These are phyloP conservation scores for Podosphaera fusca DNA, from an alignment of 2,329 filamentous ascomycete species.

Conservation along the genomic window DNA sequence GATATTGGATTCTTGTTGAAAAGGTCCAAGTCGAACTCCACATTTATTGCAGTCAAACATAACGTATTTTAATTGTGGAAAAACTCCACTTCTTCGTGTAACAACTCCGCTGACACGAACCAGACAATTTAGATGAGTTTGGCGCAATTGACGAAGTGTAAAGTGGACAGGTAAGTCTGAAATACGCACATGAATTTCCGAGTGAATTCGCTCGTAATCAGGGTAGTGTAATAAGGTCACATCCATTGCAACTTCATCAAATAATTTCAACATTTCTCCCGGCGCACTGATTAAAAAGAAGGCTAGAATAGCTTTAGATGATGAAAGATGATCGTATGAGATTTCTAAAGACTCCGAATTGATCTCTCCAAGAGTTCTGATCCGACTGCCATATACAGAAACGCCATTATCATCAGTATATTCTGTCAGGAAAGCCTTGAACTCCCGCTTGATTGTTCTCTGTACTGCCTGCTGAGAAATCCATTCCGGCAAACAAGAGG, in stretches of 20 bases:
- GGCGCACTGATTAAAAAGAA: constrained; percentile 94
- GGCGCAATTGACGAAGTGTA: constrained; percentile 80
- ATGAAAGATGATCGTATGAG: constrained; percentile 77
- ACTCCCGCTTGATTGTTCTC: constrained; percentile 82
- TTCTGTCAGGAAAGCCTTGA: constrained; percentile 91
- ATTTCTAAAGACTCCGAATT: constrained; percentile 94
- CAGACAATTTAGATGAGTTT: constrained; percentile 87
- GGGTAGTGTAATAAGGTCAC: constrained; percentile 90
- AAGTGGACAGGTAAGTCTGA: constrained; percentile 87
- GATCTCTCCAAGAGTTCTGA: constrained; percentile 85
- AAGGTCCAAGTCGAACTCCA: constrained; percentile 73
- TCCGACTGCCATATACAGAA: constrained; percentile 86
- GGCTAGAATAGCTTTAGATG: constrained; percentile 77
- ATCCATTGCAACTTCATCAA: constrained; percentile 92
- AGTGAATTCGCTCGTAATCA: constrained; percentile 91
- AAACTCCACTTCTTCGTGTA: constrained; percentile 80
- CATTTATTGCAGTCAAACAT: constrained; percentile 96
- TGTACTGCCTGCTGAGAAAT: constrained; percentile 75
- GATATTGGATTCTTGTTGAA: constrained; percentile 89
- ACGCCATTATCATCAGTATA: constrained; percentile 75
- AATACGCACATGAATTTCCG: constrained; percentile 93
- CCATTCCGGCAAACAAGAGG: constrained; percentile 85
- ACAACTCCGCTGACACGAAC: constrained; percentile 90
- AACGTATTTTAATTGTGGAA: constrained; percentile 94
- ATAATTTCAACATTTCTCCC: constrained; percentile 83